Base-by-base conservation (phyloP, 2,329 filamentous ascomycete genomes). In the Ophiostoma tasmaniense region DNA sequence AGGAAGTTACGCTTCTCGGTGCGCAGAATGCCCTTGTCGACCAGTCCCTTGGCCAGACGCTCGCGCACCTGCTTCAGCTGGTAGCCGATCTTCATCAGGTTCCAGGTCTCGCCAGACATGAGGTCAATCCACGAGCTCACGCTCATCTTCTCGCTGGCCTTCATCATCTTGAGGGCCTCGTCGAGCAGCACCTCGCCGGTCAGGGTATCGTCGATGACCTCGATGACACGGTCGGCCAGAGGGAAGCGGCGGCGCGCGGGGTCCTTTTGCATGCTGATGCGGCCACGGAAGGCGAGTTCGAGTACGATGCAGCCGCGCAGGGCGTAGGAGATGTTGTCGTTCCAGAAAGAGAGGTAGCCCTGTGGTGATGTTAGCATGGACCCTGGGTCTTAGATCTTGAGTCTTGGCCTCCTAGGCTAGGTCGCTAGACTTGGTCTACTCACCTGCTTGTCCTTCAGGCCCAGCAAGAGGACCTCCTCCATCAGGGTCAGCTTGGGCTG, bases 151-250 rank as follows among this genome's bases (percentile, higher is more conserved):
- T 99, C 95, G 80, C 93, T 97, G 75, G 91, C 89, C 85, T 99
- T 99, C 94, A 99, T 99, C 93, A 99, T 96, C 84, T 99, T 99
- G 77, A 99, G 83, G 70, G 95, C 92, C 83, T 99, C 95, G 80
- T 99, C 95, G 76, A 99, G 86, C 75, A 99, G 85, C 73, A 98
- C 95, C 82, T 99, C 95, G 74, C 95, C 95, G 6, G 95, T 99
- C 77, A 97, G 85, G 70, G 93, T 94, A 77, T 97, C 94, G 80
- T 99, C 95, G 77, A 98, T 88, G 73, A 99, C 95, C 81, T 99
- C 95, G 79, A 99, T 97, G 74, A 95, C 84, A 74, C 95, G 88
- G 81, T 99, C 95, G 74, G 94, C 90, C 71, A 98, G 84, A 70
- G 94, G 93, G 78, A 97, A 97, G 74, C 94, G 89, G 81, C 95